Evolutionary conservation across 2,329 filamentous ascomycete species (phyloP).

Genomic region (Colletotrichum salicis): DNA sequence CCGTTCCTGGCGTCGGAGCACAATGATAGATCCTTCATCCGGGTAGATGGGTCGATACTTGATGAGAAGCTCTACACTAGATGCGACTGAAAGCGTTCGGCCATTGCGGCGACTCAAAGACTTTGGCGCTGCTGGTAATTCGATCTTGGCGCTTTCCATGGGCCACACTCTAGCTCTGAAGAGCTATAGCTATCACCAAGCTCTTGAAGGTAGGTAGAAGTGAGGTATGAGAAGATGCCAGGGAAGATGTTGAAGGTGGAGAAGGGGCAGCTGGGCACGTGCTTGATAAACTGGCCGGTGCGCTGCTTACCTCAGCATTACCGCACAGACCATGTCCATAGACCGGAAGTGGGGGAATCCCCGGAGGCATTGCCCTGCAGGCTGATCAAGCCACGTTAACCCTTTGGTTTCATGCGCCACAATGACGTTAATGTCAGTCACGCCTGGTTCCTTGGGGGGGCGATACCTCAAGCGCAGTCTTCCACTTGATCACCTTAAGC

Average conservation of each 20-base stretch:
- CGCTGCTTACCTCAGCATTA: neutral
- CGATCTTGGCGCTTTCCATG: neutral
- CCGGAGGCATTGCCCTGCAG: neutral
- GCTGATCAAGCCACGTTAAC: slow-evolving; percentile 42
- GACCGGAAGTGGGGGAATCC: neutral
- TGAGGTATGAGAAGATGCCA: neutral
- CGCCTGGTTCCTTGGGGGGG: neutral
- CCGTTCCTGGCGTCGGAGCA: neutral
- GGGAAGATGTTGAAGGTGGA: neutral
- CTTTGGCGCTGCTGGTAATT: neutral
- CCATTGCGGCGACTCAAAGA: neutral
- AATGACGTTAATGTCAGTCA: slow-evolving; percentile 52
- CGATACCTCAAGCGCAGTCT: slow-evolving; percentile 1
- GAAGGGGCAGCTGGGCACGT: neutral
- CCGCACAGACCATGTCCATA: neutral
- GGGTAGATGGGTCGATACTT: neutral
- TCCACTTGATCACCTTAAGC: slow-evolving; percentile 11
- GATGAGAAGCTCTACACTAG: neutral
- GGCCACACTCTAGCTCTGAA: neutral
- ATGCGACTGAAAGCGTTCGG: neutral
- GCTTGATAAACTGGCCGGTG: too few relatives aligned
- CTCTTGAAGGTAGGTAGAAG: too few relatives aligned
- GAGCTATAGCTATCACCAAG: neutral
- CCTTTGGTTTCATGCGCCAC: slow-evolving; percentile 46
- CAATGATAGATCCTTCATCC: neutral